Evolutionary conservation across 2,329 filamentous ascomycete species (phyloP).

Genomic region (Aspergillus sp.): DNA sequence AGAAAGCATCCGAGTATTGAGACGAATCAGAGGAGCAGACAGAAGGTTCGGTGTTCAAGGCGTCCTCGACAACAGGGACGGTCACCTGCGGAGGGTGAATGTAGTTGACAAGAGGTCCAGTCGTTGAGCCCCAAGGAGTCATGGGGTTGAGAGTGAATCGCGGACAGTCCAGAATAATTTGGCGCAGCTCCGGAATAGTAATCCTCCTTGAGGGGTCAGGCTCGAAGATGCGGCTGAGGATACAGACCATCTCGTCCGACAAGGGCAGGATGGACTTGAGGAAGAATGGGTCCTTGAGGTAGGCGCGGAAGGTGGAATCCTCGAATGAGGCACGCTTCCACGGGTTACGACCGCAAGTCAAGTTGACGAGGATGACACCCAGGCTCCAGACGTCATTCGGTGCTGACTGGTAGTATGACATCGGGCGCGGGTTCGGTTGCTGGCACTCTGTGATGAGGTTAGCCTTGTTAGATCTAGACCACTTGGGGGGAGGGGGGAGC

Average conservation of each 20-base stretch:
- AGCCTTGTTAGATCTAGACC: neutral
- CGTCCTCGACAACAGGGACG: conserved; percentile 31
- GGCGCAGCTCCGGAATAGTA: conserved; percentile 74
- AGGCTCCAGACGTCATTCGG: conserved; percentile 98
- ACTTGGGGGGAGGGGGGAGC: neutral
- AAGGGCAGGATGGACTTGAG: conserved; percentile 89
- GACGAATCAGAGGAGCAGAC: conserved; percentile 36
- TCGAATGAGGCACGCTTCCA: conserved; percentile 96
- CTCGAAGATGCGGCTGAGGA: conserved; percentile 84
- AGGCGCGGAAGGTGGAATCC: conserved; percentile 93
- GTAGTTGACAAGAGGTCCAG: conserved; percentile 35
- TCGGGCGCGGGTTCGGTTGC: conserved; percentile 68
- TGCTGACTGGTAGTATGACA: conserved; percentile 80
- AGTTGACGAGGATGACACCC: conserved; percentile 96
- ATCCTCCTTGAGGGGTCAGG: conserved; percentile 80
- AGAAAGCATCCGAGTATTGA: conserved; percentile 38
- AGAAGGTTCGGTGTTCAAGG: conserved; percentile 36
- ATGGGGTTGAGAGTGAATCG: conserved; percentile 60
- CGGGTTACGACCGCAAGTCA: conserved; percentile 96
- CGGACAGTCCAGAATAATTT: conserved; percentile 73
- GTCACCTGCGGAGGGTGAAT: conserved; percentile 37
- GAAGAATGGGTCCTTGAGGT: conserved; percentile 80
- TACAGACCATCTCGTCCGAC: conserved; percentile 83
- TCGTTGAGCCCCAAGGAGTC: conserved; percentile 41
- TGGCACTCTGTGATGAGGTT: conserved; percentile 72